Base-by-base conservation (phyloP, 176 grass and related monocot species). In the Musa troglodytarum region DNA sequence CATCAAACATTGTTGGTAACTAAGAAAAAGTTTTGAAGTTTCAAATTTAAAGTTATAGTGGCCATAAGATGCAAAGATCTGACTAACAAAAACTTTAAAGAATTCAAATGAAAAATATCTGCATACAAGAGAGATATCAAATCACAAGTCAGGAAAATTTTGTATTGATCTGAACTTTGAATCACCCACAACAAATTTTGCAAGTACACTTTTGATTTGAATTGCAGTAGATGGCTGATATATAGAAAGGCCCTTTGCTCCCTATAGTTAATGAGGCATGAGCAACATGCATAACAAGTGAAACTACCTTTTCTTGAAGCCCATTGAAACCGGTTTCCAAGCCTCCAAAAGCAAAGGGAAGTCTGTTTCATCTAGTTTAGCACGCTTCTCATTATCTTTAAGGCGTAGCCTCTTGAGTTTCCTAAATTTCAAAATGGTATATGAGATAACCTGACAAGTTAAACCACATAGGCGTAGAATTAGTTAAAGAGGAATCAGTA, bases 301-400 rank as follows among this genome's bases (percentile, higher is more conserved):
- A 74, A 56, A 74, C 69, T 82, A 98, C 94, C 94, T 98, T 92
- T 85, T 83, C 66, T 98, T 98, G 69, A 91, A 98, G 50, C 90
- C 94, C 94, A 98, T 91, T 2, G 90, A 93, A 78, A 98, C 58
- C 76, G 94, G 90, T 73, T 89, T 93, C 94, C 94, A 98, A 50
- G 90, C 94, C 85, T 98, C 94, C 84, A 91, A 78, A 83, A 98
- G 86, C 74, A 93, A 85, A 71, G 75, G 79, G 87, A 93, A 93
- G 83, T 79, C 85, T 76, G 80, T 79, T 75, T 80, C 80, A 73
- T 87, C 79, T 72, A 28, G 84, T 68, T 72, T 68, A 73, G 21
- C 66, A 68, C 74, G 43, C 54, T 93, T 83, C 75, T 69, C 54
- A 64, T 76, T 82, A 55, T 84, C 68, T 78, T 63, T 78, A 50